A percentile compares a stretch with the other conserved stretches of the same genome.
Evolutionary conservation across 2,329 filamentous ascomycete species (phyloP).

Genomic region (Lasiodiplodia hormozganensis): DNA sequence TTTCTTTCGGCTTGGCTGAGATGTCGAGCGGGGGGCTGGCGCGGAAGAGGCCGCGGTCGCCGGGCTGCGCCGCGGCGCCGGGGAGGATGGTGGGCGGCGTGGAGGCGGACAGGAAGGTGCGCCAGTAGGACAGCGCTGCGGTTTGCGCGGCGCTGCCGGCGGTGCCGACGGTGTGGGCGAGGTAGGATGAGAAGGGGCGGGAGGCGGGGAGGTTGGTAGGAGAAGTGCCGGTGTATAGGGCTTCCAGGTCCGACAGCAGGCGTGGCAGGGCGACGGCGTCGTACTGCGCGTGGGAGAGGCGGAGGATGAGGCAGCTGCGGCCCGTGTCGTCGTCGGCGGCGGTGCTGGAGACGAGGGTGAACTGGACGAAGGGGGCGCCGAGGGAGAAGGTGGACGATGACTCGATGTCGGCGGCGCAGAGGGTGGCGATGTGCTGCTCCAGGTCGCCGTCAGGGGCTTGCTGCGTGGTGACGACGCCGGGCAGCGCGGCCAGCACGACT

Average conservation of each 20-base stretch:
- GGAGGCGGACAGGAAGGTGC: slow-evolving; percentile 65
- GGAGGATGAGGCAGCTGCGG: slow-evolving; percentile 60
- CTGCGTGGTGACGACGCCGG: slow-evolving; percentile 50
- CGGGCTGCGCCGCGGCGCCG: slow-evolving; percentile 53
- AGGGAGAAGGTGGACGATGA: slow-evolving; percentile 64
- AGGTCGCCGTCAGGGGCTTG: slow-evolving; percentile 53
- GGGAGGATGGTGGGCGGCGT: slow-evolving; percentile 42
- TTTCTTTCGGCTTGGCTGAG: slow-evolving; percentile 56
- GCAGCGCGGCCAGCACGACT: slow-evolving; percentile 64
- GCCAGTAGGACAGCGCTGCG: slow-evolving; percentile 66
- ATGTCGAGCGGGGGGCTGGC: slow-evolving; percentile 40
- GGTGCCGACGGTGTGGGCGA: slow-evolving; percentile 51
- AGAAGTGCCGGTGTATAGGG: slow-evolving; percentile 54
- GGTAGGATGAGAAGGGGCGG: slow-evolving; percentile 56
- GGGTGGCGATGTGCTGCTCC: slow-evolving; percentile 58
- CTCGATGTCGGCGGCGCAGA: slow-evolving; percentile 64
- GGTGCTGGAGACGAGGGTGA: slow-evolving; percentile 57
- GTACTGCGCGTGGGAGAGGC: slow-evolving; percentile 73
- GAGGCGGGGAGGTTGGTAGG: slow-evolving; percentile 37
- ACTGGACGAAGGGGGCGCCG: slow-evolving; percentile 66
- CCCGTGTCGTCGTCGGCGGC: slow-evolving; percentile 44
- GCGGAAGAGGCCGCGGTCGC: slow-evolving; percentile 35
- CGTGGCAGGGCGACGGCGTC: slow-evolving; percentile 71
- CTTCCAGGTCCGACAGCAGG: slow-evolving; percentile 68
- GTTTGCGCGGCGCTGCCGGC: slow-evolving; percentile 69